Conservation (phyloP, 495 filamentous ascomycete genomes). For the Cairneyella variabilis region DNA sequence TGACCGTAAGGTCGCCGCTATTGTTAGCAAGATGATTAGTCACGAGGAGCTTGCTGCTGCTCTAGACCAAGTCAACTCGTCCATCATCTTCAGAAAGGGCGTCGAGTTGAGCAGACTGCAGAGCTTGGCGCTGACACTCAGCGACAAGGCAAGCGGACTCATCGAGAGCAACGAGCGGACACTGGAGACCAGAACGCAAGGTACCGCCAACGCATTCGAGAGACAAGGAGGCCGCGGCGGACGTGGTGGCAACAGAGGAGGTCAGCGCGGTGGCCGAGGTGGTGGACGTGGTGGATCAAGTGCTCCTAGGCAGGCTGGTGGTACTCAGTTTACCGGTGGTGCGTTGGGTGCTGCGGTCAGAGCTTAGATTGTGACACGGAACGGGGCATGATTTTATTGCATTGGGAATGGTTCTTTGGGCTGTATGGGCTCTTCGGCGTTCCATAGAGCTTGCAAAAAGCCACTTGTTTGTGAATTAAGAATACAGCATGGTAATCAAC, state of each 20-base stretch:
- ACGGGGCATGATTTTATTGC: slow-evolving; percentile 14
- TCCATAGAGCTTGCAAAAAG: slow-evolving; percentile 27
- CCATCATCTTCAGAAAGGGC: slow-evolving; percentile 98
- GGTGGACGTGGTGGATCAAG: slow-evolving; percentile 53
- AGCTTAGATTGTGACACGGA: slow-evolving; percentile 31
- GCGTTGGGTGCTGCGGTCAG: slow-evolving; percentile 52
- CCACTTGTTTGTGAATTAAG: slow-evolving; percentile 6
- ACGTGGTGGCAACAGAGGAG: slow-evolving; percentile 67
- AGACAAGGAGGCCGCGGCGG: slow-evolving; percentile 73
- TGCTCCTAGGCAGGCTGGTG: slow-evolving; percentile 51
- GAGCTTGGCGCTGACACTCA: slow-evolving; percentile 87
- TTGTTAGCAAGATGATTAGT: slow-evolving; percentile 99
- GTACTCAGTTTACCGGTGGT: slow-evolving; percentile 55
- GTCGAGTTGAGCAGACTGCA: slow-evolving; percentile 96
- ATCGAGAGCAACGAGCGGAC: slow-evolving; percentile 98
- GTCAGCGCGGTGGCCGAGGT: slow-evolving; percentile 63
- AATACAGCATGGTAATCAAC: neutral
- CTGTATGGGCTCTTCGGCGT: slow-evolving; percentile 23
- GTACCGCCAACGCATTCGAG: slow-evolving; percentile 92
- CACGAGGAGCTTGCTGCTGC: slow-evolving; percentile 96
- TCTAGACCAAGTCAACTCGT: slow-evolving; percentile 94
- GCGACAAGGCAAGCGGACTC: slow-evolving; percentile 91
- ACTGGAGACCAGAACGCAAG: slow-evolving; percentile 93
- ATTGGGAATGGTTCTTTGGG: slow-evolving; percentile 25
- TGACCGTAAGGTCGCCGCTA: slow-evolving; percentile 82